A percentile compares a stretch with the other conserved stretches of the same genome.
These are phyloP conservation scores for Paulownia fortunei DNA, from an alignment of 257 asterid genomes.

Conservation along the genomic window DNA sequence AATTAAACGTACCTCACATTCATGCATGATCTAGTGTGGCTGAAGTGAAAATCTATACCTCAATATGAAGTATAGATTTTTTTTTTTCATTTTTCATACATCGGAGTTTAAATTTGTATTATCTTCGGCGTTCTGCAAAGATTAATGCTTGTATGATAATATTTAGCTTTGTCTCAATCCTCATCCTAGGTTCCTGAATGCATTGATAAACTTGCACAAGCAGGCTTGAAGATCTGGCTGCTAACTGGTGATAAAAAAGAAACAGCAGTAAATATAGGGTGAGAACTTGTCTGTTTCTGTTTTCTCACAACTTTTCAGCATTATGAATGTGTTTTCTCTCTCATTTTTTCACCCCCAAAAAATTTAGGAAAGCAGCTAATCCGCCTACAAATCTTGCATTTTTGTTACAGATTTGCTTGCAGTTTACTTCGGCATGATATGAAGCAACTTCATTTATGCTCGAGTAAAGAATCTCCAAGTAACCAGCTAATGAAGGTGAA, in stretches of 20 bases:
- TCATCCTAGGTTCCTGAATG: conserved; percentile 69
- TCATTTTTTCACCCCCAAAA: background rate
- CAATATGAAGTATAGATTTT: background rate
- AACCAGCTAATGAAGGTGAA: conserved; percentile 51
- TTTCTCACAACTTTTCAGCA: background rate
- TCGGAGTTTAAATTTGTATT: too few relatives aligned
- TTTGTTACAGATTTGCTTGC: conserved; percentile 60
- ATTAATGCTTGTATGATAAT: background rate
- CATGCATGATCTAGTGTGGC: too few relatives aligned
- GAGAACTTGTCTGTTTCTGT: background rate
- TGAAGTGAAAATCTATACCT: too few relatives aligned
- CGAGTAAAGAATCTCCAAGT: conserved; percentile 38
- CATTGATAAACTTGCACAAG: conserved; percentile 78
- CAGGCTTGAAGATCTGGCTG: conserved; percentile 78
- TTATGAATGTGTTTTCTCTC: too few relatives aligned
- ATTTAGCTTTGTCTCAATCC: background rate
- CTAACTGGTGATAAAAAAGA: conserved; percentile 78
- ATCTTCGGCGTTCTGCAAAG: too few relatives aligned
- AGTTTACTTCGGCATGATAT: conserved; percentile 74
- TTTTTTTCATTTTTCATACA: background rate
- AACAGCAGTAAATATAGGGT: conserved; percentile 82
- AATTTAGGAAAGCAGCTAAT: background rate
- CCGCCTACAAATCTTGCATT: background rate
- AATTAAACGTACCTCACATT: too few relatives aligned
- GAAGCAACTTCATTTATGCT: conserved; percentile 62